Conservation (phyloP, 805 yeast genomes). For the Danielia oregonensis region DNA sequence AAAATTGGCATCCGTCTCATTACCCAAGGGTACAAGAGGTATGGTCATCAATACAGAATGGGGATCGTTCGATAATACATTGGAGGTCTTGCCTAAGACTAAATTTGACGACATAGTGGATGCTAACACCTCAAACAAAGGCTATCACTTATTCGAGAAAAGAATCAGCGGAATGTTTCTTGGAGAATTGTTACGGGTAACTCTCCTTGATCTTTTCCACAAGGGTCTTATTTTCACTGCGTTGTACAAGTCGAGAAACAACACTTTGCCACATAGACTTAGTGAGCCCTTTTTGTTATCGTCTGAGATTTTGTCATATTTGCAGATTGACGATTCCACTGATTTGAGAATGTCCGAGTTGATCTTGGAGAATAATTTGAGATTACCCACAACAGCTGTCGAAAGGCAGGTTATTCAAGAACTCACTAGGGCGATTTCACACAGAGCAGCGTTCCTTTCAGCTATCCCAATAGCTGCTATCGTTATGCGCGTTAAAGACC, state of each 20-base stretch:
- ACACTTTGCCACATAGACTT: constrained; percentile 56
- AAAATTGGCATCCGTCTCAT: constrained; percentile 49
- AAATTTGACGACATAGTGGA: constrained; percentile 74
- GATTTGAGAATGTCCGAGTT: constrained; percentile 68
- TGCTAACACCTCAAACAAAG: constrained; percentile 70
- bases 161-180: constrained; percentile 89
- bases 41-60: constrained; percentile 96
- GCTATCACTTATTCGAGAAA: constrained; percentile 89
- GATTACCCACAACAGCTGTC: constrained; percentile 63
- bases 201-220: constrained; percentile 63
- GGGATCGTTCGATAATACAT: constrained; percentile 93
- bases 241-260: constrained; percentile 38
- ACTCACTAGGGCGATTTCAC: constrained; percentile 74
- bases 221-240: constrained; percentile 57
- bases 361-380: constrained; percentile 59
- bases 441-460: constrained; percentile 85
- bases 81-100: constrained; percentile 71
- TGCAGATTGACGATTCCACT: constrained; percentile 81
- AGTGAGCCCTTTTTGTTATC: constrained; percentile 74
- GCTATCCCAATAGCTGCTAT: constrained; percentile 90
- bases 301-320: constrained; percentile 79
- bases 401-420: constrained; percentile 75
- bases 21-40: constrained; percentile 36
- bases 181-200: constrained; percentile 82
- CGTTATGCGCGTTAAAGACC: constrained; percentile 61